These are phyloP conservation scores for Candida ponderosae DNA, from an alignment of 805 yeast species.

Conservation along the genomic window DNA sequence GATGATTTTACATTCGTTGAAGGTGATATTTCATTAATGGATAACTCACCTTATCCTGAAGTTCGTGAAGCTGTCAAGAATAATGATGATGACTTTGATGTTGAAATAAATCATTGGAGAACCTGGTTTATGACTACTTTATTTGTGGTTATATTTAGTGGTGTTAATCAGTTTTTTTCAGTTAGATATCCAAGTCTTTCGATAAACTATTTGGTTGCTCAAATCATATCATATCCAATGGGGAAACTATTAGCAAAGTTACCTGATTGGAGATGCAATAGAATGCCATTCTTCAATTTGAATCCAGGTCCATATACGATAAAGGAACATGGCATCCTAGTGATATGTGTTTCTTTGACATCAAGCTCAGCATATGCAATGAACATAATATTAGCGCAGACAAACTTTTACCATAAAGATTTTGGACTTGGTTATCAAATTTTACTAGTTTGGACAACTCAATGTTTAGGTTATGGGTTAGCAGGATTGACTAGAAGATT, in stretches of 20 bases:
- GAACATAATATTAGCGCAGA: slow-evolving; percentile 43
- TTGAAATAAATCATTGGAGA: slow-evolving; percentile 45
- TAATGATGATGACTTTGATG: slow-evolving; percentile 36
- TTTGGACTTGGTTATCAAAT: slow-evolving; percentile 42
- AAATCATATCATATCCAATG: slow-evolving; percentile 52
- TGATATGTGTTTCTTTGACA: slow-evolving; percentile 37
- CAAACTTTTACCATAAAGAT: slow-evolving; percentile 35
- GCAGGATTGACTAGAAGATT: slow-evolving; percentile 55
- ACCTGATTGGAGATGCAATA: slow-evolving; percentile 27
- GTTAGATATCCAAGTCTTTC: slow-evolving; percentile 43
- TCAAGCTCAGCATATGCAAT: slow-evolving; percentile 46
- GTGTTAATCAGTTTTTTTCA: slow-evolving; percentile 47
- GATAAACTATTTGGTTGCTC: slow-evolving; percentile 47
- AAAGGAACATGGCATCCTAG: slow-evolving; percentile 44
- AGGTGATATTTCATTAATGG: slow-evolving; percentile 19
- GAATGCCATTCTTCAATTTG: slow-evolving; percentile 24
- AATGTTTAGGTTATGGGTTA: slow-evolving; percentile 57
- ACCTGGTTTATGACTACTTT: slow-evolving; percentile 44
- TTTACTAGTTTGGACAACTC: slow-evolving; percentile 46
- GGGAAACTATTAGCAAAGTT: slow-evolving; percentile 43
- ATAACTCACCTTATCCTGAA: slow-evolving; percentile 55
- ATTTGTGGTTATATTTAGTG: slow-evolving; percentile 47
- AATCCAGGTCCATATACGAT: slow-evolving; percentile 48
- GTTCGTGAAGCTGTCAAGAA: slow-evolving; percentile 53
- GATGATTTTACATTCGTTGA: slow-evolving; percentile 5